Evolutionary conservation across 164 flowering plant genomes (phyloP).

Genomic region (Chimonanthus praecox): DNA sequence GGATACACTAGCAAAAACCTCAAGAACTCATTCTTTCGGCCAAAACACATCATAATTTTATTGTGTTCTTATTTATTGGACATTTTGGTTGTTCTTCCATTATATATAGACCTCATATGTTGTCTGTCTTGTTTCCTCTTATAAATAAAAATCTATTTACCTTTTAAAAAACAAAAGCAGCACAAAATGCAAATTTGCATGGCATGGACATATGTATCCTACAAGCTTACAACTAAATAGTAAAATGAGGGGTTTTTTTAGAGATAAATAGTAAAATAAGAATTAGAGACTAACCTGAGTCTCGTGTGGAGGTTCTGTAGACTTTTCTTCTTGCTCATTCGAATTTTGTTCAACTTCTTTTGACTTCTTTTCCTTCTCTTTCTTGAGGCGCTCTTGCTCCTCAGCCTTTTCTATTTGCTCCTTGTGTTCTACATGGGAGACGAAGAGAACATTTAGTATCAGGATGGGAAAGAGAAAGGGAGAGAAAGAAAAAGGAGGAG

Average conservation of each 20-base stretch:
- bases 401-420: constrained; percentile 92
- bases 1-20: too few relatives aligned
- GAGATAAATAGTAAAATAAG: neutral
- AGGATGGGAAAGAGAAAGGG: neutral
- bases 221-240: neutral
- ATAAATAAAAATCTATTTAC: too few relatives aligned
- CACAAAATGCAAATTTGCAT: neutral
- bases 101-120: too few relatives aligned
- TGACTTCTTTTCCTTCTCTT: constrained; percentile 64
- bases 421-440: constrained; percentile 54
- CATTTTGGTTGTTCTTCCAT: too few relatives aligned
- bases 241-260: neutral
- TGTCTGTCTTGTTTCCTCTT: too few relatives aligned
- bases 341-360: constrained; percentile 48
- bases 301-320: constrained; percentile 26
- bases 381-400: constrained; percentile 77
- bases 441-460: constrained; percentile 6
- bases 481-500: too few relatives aligned
- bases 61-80: too few relatives aligned
- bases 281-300: constrained; percentile 35
- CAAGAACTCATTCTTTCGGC: too few relatives aligned
- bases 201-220: neutral
- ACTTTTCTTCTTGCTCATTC: constrained; percentile 24
- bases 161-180: neutral
- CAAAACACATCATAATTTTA: too few relatives aligned